A percentile compares a stretch with the other conserved stretches of the same genome.
These are phyloP conservation scores for Verbena officinalis DNA, from an alignment of 257 asterid species.

Conservation along the genomic window DNA sequence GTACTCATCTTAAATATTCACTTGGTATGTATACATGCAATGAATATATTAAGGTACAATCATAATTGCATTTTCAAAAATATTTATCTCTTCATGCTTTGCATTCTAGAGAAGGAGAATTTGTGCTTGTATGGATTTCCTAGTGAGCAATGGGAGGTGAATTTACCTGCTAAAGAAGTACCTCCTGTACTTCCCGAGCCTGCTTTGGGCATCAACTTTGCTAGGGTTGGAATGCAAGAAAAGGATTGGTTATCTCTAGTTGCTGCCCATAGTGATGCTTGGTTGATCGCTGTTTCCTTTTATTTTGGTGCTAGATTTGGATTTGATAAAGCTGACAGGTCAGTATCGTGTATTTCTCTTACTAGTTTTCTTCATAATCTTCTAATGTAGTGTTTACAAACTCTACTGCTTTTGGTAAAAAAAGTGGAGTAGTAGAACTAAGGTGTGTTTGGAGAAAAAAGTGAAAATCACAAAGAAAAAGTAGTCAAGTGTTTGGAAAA, in stretches of 20 bases:
- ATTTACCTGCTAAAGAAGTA: constrained; percentile 74
- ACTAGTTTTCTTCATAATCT: no score
- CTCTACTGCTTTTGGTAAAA: constrained; percentile 7
- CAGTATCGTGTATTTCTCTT: neutral
- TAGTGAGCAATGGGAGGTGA: constrained; percentile 70
- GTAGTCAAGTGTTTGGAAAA: no score
- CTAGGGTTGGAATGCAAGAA: constrained; percentile 75
- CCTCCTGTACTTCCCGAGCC: constrained; percentile 84
- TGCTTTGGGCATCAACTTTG: constrained; percentile 72
- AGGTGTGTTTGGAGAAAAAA: no score
- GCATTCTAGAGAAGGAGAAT: constrained; percentile 57
- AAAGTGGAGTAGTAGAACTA: no score
- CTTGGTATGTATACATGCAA: no score
- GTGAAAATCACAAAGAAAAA: no score
- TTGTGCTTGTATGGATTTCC: constrained; percentile 70
- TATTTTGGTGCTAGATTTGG: constrained; percentile 72
- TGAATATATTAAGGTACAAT: no score
- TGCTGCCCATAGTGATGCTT: constrained; percentile 70
- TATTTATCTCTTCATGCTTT: constrained; percentile 32
- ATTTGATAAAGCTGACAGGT: constrained; percentile 67
- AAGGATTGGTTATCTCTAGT: constrained; percentile 69
- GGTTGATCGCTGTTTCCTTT: constrained; percentile 69
- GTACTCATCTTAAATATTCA: no score
- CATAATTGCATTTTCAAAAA: no score
- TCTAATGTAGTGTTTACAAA: neutral